Percentiles rank a stretch among this genome's conserved stretches.
phyloP scores from a whole-genome alignment of 2,329 filamentous ascomycete genomes.

The Trichoderma atrobrunneum region DNA sequence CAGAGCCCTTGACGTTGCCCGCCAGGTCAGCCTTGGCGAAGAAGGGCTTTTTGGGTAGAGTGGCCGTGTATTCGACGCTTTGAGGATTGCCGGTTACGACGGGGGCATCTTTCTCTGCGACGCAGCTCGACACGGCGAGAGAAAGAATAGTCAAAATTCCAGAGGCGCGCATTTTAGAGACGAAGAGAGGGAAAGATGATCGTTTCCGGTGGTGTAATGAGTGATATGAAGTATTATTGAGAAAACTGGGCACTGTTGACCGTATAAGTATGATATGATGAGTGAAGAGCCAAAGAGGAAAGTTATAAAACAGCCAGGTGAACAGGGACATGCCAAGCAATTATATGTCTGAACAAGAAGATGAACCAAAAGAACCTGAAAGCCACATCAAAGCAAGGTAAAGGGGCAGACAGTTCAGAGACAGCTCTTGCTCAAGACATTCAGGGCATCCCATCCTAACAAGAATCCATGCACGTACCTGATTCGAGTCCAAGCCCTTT shows the following conservation, averaged over 20 bases:
- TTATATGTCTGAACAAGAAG: background rate
- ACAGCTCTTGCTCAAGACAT: background rate
- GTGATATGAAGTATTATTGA: background rate
- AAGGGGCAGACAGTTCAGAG: background rate
- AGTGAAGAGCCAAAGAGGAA: background rate
- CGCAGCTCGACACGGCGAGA: slow-evolving; percentile 30
- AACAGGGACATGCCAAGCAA: background rate
- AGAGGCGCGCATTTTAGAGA: slow-evolving; percentile 11
- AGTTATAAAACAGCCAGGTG: background rate
- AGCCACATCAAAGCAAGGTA: background rate
- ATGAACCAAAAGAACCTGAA: too few species aligned
- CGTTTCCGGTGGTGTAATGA: background rate
- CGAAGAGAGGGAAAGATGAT: background rate
- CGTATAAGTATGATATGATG: background rate
- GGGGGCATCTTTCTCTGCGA: slow-evolving; percentile 44
- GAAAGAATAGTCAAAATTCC: slow-evolving; percentile 28
- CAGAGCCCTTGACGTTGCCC: slow-evolving; percentile 54
- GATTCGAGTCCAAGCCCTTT: background rate
- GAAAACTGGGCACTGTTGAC: background rate
- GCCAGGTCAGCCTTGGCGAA: slow-evolving; percentile 46
- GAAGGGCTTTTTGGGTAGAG: slow-evolving; percentile 52
- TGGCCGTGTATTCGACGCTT: slow-evolving; percentile 53
- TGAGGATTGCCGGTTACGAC: slow-evolving; percentile 55
- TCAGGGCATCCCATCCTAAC: background rate
- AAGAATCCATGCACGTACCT: background rate